A percentile compares a stretch with the other conserved stretches of the same genome.
Conservation (phyloP, 345 rosid genomes). For the Aurinia saxatilis region DNA sequence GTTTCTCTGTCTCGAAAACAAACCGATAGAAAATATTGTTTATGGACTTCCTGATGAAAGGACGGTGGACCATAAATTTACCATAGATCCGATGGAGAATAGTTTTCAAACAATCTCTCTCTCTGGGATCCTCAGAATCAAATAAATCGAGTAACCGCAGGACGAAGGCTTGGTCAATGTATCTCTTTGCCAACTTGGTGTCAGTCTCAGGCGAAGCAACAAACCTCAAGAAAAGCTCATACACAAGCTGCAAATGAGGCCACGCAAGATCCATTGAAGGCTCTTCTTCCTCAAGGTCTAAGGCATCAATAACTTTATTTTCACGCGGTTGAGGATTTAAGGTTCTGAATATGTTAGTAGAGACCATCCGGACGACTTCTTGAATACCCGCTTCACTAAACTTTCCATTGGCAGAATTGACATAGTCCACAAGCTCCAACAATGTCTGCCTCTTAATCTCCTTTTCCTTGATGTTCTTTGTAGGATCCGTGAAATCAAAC, state of each 20-base stretch:
- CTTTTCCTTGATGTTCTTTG: conserved; percentile 55
- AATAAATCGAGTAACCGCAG: conserved; percentile 54
- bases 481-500: conserved; percentile 61
- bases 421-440: conserved; percentile 66
- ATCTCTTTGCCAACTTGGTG: conserved; percentile 63
- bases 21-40: conserved; percentile 60
- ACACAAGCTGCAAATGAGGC: conserved; percentile 74
- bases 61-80: conserved; percentile 70
- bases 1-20: conserved; percentile 66
- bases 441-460: conserved; percentile 67
- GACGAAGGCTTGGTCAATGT: conserved; percentile 56
- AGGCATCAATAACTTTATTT: conserved; percentile 48
- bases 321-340: conserved; percentile 57
- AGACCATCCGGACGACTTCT: conserved; percentile 60
- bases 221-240: conserved; percentile 64
- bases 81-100: conserved; percentile 68
- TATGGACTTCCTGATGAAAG: conserved; percentile 59
- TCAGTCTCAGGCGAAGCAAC: conserved; percentile 72
- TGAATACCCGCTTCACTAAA: conserved; percentile 46
- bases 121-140: conserved; percentile 68
- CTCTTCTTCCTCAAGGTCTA: conserved; percentile 72
- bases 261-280: conserved; percentile 70
- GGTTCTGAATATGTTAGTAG: conserved; percentile 54
- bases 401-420: conserved; percentile 47
- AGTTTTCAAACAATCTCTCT: conserved; percentile 62